phyloP scores from a whole-genome alignment of 768 basidiomycete genomes.

The Russula earlei region DNA sequence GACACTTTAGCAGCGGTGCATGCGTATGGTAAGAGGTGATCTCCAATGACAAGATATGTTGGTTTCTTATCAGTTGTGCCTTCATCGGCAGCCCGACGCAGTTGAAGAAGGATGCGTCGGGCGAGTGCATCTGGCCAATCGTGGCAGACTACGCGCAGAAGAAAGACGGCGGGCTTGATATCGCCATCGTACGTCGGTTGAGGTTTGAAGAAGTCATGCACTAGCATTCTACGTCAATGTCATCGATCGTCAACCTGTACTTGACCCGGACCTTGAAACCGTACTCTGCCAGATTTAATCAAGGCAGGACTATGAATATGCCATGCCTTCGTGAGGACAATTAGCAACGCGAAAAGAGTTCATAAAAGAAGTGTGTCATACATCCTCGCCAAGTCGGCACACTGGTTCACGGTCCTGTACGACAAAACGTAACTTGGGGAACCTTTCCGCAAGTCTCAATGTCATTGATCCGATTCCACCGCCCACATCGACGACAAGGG shows the following conservation, averaged over 20 bases:
- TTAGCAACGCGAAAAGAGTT: neutral
- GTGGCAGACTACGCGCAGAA: slow-evolving; percentile 63
- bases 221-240: slow-evolving; percentile 25
- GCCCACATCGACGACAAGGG: slow-evolving; percentile 56
- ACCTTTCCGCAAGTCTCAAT: slow-evolving; percentile 34
- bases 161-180: slow-evolving; percentile 49
- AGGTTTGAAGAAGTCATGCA: slow-evolving; percentile 67
- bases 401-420: slow-evolving; percentile 54
- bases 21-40: slow-evolving; percentile 63
- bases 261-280: slow-evolving; percentile 17
- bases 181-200: slow-evolving; percentile 28
- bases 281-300: slow-evolving; percentile 18
- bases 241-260: neutral
- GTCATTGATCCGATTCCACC: slow-evolving; percentile 55
- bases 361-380: slow-evolving; percentile 12
- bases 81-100: slow-evolving; percentile 31
- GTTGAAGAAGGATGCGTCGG: slow-evolving; percentile 35
- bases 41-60: slow-evolving; percentile 60
- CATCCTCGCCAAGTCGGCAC: slow-evolving; percentile 37
- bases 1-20: slow-evolving; percentile 30
- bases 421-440: slow-evolving; percentile 39
- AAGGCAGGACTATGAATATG: slow-evolving; percentile 15
- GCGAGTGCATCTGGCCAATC: slow-evolving; percentile 65
- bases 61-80: slow-evolving; percentile 14
- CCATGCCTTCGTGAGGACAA: slow-evolving; percentile 15